Evolutionary conservation across 805 yeast genomes (phyloP).

Genomic region (Kluyveromyces aestuarii): DNA sequence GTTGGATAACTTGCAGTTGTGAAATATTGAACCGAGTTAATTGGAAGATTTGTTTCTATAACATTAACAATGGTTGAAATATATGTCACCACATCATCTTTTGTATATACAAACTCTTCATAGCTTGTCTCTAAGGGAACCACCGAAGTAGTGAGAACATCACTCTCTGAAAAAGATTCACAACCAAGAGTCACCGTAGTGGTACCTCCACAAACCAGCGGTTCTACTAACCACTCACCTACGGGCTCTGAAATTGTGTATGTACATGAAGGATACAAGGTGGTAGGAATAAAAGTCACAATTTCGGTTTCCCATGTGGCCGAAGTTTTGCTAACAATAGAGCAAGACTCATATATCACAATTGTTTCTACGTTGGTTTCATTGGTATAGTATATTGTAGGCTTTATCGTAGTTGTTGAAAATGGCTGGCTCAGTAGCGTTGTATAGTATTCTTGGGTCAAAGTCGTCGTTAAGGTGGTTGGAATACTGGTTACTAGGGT

Average conservation of each 20-base stretch:
- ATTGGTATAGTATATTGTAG: constrained; percentile 4
- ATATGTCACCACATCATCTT: background rate
- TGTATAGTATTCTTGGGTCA: constrained; percentile 5
- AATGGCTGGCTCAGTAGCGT: constrained; percentile 4
- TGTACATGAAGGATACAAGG: constrained; percentile 2
- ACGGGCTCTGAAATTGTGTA: background rate
- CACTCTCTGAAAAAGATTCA: background rate
- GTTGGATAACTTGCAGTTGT: background rate
- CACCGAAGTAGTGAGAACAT: background rate
- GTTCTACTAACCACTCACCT: background rate
- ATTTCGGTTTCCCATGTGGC: background rate
- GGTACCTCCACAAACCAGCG: background rate
- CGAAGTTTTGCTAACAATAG: constrained; percentile 3
- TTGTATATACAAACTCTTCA: background rate
- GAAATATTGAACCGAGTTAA: background rate
- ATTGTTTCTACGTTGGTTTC: constrained; percentile 2
- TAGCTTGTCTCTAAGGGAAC: background rate
- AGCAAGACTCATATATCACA: constrained; percentile 5
- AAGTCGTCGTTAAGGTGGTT: background rate
- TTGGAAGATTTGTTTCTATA: background rate
- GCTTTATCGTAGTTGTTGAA: constrained; percentile 3
- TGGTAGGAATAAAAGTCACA: constrained; percentile 1
- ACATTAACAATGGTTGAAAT: background rate
- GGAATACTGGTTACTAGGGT: constrained; percentile 2
- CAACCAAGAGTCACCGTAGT: constrained; percentile 1